A percentile compares a stretch with the other conserved stretches of the same genome.
Conservation (phyloP, 2,329 filamentous ascomycete species). For the Cryphonectria carpinicola region DNA sequence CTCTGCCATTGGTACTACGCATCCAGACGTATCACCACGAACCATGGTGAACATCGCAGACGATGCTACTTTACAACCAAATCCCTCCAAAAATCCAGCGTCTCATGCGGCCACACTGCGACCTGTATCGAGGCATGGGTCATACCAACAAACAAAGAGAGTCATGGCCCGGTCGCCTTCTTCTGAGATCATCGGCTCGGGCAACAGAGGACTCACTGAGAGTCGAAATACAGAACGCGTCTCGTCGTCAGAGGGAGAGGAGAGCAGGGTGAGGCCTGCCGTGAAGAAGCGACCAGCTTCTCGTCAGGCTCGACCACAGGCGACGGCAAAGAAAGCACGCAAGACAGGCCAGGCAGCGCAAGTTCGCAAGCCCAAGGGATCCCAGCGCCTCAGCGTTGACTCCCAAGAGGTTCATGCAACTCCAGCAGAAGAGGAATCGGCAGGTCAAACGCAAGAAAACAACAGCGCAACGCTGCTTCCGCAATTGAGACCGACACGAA, state of each 20-base stretch:
- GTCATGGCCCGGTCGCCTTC: background rate
- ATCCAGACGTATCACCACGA: background rate
- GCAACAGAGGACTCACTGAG: background rate
- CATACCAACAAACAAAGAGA: background rate
- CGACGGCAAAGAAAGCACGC: background rate
- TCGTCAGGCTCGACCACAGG: background rate
- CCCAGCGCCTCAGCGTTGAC: background rate
- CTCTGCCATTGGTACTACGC: background rate
- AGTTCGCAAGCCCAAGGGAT: background rate
- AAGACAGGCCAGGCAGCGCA: background rate
- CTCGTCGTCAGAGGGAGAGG: background rate
- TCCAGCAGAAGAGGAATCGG: background rate
- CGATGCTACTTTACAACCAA: background rate
- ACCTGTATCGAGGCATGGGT: background rate
- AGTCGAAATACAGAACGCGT: background rate
- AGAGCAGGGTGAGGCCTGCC: background rate
- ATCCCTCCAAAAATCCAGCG: too few relatives aligned
- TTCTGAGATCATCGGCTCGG: background rate
- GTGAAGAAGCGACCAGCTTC: constrained; percentile 4
- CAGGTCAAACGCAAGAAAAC: background rate
- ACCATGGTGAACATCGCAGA: background rate
- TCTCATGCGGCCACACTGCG: background rate
- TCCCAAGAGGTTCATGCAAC: background rate
- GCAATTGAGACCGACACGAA: background rate
- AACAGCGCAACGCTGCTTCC: background rate